Base-by-base conservation (phyloP, 2,329 filamentous ascomycete species). In the Plenodomus lindquistii region DNA sequence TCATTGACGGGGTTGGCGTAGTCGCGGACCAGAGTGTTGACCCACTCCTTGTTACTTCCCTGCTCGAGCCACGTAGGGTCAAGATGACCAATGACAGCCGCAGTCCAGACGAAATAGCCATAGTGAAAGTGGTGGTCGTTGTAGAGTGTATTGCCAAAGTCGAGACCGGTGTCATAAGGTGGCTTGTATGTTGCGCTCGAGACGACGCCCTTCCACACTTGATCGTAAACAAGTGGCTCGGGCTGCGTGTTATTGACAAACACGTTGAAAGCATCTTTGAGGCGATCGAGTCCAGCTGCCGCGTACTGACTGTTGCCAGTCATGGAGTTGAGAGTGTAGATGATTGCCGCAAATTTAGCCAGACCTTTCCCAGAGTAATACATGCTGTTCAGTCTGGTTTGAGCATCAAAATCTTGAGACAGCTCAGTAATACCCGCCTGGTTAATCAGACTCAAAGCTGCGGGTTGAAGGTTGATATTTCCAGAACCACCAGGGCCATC, bases 111-210 rank as follows among this genome's bases (percentile, higher is more conserved):
- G 72, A 95, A 94, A 71, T 99, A 97, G 27, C 91, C 92, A 56
- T 83, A 85, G 63, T 86, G 83, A 69, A 86, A 85, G 66, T 85
- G 83, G 57, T 85, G 82, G 57, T 85, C 81, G 54, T 85, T 94
- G 78, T 93, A 93, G 63, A 85, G 86, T 0, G 87, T 89, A 73
- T 97, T 97, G 56, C 94, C 94, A 73, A 97, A 99, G 69, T 99
- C 94, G 0, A 80, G 79, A 2, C 87, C 86, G 6, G 81, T 70
- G 31, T 59, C 57, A 31, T 52, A 43, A 15, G 50, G 48, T n/a
- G 56, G 46, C 8, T 87, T 89, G 2, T 65, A 65, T 2, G 84
- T 84, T 4, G 88, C 89, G 7, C 85, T 86, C 0, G 90, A 94
- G 1, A 95, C 89, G 3, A 95, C 75, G 1, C 92, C 92, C 55